These are phyloP conservation scores for Ceratocystis lukuohia DNA, from an alignment of 2,329 filamentous ascomycete species.

Conservation along the genomic window DNA sequence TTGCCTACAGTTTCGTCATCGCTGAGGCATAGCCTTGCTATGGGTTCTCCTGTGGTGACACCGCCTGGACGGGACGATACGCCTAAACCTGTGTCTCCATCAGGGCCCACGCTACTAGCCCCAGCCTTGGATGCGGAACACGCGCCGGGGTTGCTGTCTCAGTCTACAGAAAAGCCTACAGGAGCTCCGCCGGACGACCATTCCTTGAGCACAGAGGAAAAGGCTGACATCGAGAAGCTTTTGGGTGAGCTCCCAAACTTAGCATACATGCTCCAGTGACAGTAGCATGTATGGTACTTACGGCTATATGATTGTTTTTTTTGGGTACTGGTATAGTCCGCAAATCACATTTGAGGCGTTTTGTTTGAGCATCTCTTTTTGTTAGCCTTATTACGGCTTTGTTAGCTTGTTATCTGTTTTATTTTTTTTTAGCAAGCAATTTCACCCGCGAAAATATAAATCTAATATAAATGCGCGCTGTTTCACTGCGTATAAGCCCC, in stretches of 20 bases:
- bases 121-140: not conserved
- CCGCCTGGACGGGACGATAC: not conserved
- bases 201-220: not conserved
- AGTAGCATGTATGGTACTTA: not conserved
- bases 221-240: not conserved
- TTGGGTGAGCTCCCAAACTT: constrained; percentile 9
- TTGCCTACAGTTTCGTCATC: not conserved
- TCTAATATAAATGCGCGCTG: not conserved
- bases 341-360: not conserved
- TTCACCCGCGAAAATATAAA: not conserved
- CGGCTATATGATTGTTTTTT: not conserved
- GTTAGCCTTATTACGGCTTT: not conserved
- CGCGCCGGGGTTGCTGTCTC: not conserved
- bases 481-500: too few species aligned
- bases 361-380: not conserved
- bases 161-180: not conserved
- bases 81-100: not conserved
- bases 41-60: not conserved
- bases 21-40: not conserved
- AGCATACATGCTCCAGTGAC: constrained; percentile 12
- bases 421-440: not conserved
- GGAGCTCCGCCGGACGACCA: not conserved
- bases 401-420: not conserved
- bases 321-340: not conserved
- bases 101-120: not conserved